Conservation (phyloP, 1,139 yeast genomes). For the Arxiozyma heterogenica region DNA sequence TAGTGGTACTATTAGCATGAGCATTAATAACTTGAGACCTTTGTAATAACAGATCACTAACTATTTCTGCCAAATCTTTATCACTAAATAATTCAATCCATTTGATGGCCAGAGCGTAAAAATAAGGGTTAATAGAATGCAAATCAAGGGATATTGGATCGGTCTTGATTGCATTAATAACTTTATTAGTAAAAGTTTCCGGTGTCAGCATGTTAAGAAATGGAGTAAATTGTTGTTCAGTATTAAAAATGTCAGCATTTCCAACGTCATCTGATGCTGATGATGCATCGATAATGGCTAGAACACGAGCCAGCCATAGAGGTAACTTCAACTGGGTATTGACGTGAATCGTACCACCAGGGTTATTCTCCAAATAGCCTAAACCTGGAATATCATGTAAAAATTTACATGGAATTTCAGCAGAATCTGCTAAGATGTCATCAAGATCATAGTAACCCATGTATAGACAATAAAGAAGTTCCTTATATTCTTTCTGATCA, state of each 20-base stretch:
- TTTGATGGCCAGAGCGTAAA: slow-evolving; percentile 53
- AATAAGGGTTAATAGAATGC: slow-evolving; percentile 42
- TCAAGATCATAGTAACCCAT: slow-evolving; percentile 72
- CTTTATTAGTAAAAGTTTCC: slow-evolving; percentile 51
- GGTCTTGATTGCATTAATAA: slow-evolving; percentile 73
- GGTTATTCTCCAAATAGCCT: slow-evolving; percentile 80
- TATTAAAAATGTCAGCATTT: background rate
- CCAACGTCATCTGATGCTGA: background rate
- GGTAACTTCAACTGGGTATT: slow-evolving; percentile 42
- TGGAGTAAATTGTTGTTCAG: slow-evolving; percentile 26
- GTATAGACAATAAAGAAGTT: background rate
- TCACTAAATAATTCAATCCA: slow-evolving; percentile 57
- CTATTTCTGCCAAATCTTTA: slow-evolving; percentile 47
- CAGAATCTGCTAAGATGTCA: slow-evolving; percentile 70
- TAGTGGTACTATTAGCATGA: slow-evolving; percentile 39
- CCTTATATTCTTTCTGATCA: too few relatives aligned
- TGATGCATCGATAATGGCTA: slow-evolving; percentile 39
- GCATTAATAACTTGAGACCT: slow-evolving; percentile 67
- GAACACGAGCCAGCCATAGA: slow-evolving; percentile 75
- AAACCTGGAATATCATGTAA: slow-evolving; percentile 73
- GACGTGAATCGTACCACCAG: slow-evolving; percentile 41
- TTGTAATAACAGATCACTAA: slow-evolving; percentile 45
- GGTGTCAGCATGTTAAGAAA: slow-evolving; percentile 65
- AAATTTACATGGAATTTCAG: slow-evolving; percentile 71
- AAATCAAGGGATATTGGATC: slow-evolving; percentile 61